phyloP scores from a whole-genome alignment of 148 eudicot genomes.

The Arctostaphylos glauca region DNA sequence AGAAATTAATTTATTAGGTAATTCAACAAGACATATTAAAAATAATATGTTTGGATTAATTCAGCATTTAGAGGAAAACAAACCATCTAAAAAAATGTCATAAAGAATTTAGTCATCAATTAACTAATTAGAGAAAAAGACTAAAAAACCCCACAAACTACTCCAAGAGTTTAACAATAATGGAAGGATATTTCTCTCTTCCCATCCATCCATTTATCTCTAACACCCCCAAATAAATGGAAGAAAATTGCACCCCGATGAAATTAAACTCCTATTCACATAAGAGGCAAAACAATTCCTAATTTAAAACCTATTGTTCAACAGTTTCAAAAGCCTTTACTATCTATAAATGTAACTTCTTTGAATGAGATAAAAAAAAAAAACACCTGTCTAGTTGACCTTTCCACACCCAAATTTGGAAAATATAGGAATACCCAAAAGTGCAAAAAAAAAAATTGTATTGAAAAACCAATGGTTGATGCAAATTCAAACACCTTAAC shows the following conservation, averaged over 20 bases:
- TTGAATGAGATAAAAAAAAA: not conserved
- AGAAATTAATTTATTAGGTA: too few relatives aligned
- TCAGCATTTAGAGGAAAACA: too few relatives aligned
- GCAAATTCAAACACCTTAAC: not conserved
- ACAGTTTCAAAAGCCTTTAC: slow-evolving; percentile 17
- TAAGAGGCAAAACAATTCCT: not conserved
- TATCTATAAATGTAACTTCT: slow-evolving; percentile 1
- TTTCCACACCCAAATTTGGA: not conserved
- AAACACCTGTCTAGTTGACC: slow-evolving; percentile 3
- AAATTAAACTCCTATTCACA: slow-evolving; percentile 8
- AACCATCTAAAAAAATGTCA: too few relatives aligned
- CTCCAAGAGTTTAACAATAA: not conserved
- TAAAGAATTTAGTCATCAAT: too few relatives aligned
- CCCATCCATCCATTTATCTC: not conserved
- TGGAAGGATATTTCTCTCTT: not conserved
- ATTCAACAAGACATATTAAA: too few relatives aligned
- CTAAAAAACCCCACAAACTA: not conserved
- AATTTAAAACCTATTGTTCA: not conserved
- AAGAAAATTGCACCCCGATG: not conserved
- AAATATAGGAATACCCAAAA: not conserved
- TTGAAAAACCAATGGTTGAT: not conserved
- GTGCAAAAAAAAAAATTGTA: not conserved
- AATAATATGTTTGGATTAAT: too few relatives aligned
- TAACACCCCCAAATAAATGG: not conserved
- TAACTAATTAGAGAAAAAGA: not conserved